Conservation (phyloP, 2,329 filamentous ascomycete genomes). For the Gaeumannomyces sp. region DNA sequence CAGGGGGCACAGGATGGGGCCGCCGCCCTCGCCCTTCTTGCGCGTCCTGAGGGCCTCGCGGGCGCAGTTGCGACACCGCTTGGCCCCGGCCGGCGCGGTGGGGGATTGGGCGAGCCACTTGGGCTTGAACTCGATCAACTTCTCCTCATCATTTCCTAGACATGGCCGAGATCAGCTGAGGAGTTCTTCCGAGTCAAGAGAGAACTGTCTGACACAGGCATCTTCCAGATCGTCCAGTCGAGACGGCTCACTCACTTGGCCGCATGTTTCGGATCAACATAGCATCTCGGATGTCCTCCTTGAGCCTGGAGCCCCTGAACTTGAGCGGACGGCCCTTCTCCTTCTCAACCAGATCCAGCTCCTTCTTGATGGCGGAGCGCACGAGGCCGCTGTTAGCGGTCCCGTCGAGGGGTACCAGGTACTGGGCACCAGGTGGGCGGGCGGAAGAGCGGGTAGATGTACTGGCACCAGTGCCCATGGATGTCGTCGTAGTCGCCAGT, state of each 20-base stretch:
- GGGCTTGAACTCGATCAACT: constrained; percentile 56
- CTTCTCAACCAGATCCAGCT: constrained; percentile 1
- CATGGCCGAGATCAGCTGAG: background rate
- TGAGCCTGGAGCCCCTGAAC: constrained; percentile 6
- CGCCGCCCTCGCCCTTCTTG: background rate
- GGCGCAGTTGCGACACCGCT: constrained; percentile 71
- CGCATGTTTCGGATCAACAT: constrained; percentile 73
- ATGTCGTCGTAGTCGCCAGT: constrained; percentile 4
- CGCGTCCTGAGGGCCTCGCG: constrained; percentile 29
- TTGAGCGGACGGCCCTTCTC: background rate
- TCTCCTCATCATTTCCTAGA: background rate
- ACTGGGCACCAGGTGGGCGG: constrained; percentile 9
- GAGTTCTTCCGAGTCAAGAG: no score
- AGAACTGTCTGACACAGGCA: background rate
- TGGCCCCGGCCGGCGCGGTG: constrained; percentile 55
- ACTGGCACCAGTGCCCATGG: constrained; percentile 7
- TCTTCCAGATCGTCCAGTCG: background rate
- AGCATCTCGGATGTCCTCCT: background rate
- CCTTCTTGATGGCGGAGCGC: background rate
- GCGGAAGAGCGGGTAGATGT: constrained; percentile 7
- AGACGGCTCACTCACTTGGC: constrained; percentile 22
- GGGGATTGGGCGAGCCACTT: constrained; percentile 79
- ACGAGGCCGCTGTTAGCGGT: background rate
- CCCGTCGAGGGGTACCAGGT: constrained; percentile 4
- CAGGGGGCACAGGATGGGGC: constrained; percentile 50